These are phyloP conservation scores for Jimgerdemannia lactiflua DNA, from an alignment of 192 early-diverging fungal genomes.

Conservation along the genomic window DNA sequence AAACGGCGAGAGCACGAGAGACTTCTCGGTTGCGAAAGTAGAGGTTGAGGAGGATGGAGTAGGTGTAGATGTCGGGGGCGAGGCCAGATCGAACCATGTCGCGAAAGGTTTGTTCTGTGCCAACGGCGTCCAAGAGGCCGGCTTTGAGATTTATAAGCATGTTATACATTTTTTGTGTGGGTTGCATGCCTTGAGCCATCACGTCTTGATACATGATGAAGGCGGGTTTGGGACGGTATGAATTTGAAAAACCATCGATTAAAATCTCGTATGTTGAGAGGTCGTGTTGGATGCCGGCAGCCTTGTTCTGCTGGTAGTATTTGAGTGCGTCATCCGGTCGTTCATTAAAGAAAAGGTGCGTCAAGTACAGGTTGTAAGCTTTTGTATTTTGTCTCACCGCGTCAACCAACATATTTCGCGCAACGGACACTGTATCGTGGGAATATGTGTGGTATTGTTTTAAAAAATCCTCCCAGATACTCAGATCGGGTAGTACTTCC, in stretches of 20 bases:
- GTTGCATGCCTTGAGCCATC: neutral
- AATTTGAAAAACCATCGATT: constrained; percentile 15
- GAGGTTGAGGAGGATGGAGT: constrained; percentile 27
- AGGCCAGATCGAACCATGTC: constrained; percentile 14
- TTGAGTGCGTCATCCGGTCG: neutral
- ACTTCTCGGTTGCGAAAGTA: constrained; percentile 17
- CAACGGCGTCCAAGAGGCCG: constrained; percentile 2
- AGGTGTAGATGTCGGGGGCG: constrained; percentile 11
- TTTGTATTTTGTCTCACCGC: constrained; percentile 6
- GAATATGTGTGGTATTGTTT: constrained; percentile 19
- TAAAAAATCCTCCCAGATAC: constrained; percentile 17
- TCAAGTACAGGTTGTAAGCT: constrained; percentile 15
- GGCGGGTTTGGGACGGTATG: constrained; percentile 1
- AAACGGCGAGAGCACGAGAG: constrained; percentile 16
- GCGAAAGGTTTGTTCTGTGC: constrained; percentile 13
- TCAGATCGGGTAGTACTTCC: constrained; percentile 16
- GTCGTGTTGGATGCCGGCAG: constrained; percentile 3
- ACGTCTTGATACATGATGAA: constrained; percentile 15
- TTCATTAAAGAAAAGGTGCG: constrained; percentile 17
- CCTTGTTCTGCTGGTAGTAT: neutral
- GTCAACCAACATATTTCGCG: neutral
- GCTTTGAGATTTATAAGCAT: constrained; percentile 18
- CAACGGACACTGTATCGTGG: constrained; percentile 5
- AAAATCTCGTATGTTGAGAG: constrained; percentile 16
- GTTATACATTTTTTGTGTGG: constrained; percentile 7